Conservation (phyloP, 768 basidiomycete genomes). For the Rhizopogon sp. region DNA sequence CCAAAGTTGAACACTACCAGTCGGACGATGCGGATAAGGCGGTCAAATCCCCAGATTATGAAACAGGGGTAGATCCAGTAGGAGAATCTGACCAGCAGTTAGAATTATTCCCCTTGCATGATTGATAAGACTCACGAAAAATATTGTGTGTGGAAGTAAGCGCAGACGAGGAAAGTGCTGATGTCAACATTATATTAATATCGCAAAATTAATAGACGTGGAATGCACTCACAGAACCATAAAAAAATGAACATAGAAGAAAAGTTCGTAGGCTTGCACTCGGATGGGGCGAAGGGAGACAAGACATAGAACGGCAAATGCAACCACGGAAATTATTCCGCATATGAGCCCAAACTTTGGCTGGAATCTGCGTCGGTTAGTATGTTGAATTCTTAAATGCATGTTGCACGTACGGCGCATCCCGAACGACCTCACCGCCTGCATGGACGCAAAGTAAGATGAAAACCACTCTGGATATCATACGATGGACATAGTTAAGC, state of each 20-base stretch:
- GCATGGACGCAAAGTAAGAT: constrained; percentile 34
- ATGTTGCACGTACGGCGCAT: background rate
- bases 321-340: constrained; percentile 28
- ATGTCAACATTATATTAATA: background rate
- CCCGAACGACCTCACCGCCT: constrained; percentile 30
- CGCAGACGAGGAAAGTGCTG: constrained; percentile 26
- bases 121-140: constrained; percentile 1
- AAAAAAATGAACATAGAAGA: no score
- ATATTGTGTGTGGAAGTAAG: constrained; percentile 4
- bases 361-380: background rate
- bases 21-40: constrained; percentile 38
- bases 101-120: constrained; percentile 3
- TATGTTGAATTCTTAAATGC: background rate
- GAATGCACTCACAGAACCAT: constrained; percentile 24
- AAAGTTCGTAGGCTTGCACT: constrained; percentile 25
- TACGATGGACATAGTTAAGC: constrained; percentile 36
- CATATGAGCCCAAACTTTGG: constrained; percentile 12
- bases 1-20: constrained; percentile 32
- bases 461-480: no score
- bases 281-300: constrained; percentile 44
- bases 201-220: background rate
- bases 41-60: constrained; percentile 49
- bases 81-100: constrained; percentile 10
- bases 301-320: constrained; percentile 36
- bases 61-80: constrained; percentile 43